A percentile compares a stretch with the other conserved stretches of the same genome.
phyloP scores from a whole-genome alignment of 345 rosid species.

The Arabis hirsuta region DNA sequence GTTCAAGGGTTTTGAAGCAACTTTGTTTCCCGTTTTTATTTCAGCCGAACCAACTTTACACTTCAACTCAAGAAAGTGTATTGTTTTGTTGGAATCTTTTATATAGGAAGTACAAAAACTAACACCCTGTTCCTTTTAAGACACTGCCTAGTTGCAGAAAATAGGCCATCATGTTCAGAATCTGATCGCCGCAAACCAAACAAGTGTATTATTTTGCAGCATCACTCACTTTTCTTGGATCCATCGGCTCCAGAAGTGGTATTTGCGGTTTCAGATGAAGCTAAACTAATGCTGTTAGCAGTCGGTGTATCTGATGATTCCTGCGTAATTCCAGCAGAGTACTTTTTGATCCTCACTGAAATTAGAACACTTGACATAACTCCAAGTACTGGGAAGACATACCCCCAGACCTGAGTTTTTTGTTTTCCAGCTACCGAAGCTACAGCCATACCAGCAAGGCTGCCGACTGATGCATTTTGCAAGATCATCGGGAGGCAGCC shows the following conservation, averaged over 20 bases:
- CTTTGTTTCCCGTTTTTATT: too few relatives aligned
- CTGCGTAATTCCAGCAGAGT: slow-evolving; percentile 56
- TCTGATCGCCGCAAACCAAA: slow-evolving; percentile 17
- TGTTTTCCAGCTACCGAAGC: slow-evolving; percentile 67
- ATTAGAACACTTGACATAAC: slow-evolving; percentile 78
- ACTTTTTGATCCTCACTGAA: slow-evolving; percentile 73
- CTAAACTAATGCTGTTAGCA: slow-evolving; percentile 30
- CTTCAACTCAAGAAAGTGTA: too few relatives aligned
- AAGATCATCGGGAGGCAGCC: slow-evolving; percentile 94
- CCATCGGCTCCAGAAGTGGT: slow-evolving; percentile 22
- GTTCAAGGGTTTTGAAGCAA: too few relatives aligned
- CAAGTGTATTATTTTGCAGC: not conserved
- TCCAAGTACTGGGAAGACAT: slow-evolving; percentile 75
- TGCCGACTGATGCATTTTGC: slow-evolving; percentile 92
- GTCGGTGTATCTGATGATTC: slow-evolving; percentile 40
- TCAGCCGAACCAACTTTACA: too few relatives aligned
- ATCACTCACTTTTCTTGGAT: slow-evolving; percentile 42
- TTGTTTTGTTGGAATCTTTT: not conserved
- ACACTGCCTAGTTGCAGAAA: slow-evolving; percentile 12
- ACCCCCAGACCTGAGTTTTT: slow-evolving; percentile 71
- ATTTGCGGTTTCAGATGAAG: slow-evolving; percentile 30
- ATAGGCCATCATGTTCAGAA: slow-evolving; percentile 8
- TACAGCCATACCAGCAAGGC: slow-evolving; percentile 95
- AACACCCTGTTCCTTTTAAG: slow-evolving; percentile 1
- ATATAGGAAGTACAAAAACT: slow-evolving; percentile 6